Evolutionary conservation across 768 basidiomycete species (phyloP).

Genomic region (Lanmaoa pseudosensibilis): DNA sequence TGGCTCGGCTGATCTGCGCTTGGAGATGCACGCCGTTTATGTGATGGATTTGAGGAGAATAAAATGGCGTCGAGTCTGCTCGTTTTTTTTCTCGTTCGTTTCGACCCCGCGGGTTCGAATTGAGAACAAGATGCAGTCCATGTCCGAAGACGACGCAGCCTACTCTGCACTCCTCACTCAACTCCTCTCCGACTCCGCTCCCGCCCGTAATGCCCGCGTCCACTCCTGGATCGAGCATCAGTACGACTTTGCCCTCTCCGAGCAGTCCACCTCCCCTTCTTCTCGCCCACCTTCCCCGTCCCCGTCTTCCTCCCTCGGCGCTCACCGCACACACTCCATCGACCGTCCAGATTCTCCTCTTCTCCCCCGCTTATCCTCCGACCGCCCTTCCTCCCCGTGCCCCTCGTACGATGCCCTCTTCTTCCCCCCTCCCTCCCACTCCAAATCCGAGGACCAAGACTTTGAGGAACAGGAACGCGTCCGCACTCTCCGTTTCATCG

Average conservation of each 20-base stretch:
- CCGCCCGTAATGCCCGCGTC: constrained; percentile 28
- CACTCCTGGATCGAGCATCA: constrained; percentile 38
- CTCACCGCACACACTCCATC: constrained; percentile 18
- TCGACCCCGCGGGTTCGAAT: constrained; percentile 4
- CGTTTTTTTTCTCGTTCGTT: neutral
- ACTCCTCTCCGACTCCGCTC: constrained; percentile 25
- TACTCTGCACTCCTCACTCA: constrained; percentile 32
- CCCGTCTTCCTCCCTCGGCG: constrained; percentile 34
- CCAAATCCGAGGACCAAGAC: constrained; percentile 10
- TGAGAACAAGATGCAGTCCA: constrained; percentile 10
- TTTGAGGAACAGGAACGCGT: constrained; percentile 34
- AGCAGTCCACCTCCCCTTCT: constrained; percentile 9
- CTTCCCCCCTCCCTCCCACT: constrained; percentile 23
- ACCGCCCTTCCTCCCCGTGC: constrained; percentile 23
- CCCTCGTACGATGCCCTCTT: constrained; percentile 38
- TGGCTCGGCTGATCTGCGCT: constrained; percentile 23
- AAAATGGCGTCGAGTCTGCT: constrained; percentile 18
- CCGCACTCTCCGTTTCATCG: constrained; percentile 37
- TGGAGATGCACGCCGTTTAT: constrained; percentile 13
- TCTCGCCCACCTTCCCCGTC: constrained; percentile 28
- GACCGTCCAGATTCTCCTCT: constrained; percentile 34
- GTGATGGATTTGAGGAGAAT: constrained; percentile 18
- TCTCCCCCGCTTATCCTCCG: constrained; percentile 28
- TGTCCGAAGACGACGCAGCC: constrained; percentile 33
- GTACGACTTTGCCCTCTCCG: constrained; percentile 36